phyloP scores from a whole-genome alignment of 805 yeast genomes.

The Metschnikowia hibisci region DNA sequence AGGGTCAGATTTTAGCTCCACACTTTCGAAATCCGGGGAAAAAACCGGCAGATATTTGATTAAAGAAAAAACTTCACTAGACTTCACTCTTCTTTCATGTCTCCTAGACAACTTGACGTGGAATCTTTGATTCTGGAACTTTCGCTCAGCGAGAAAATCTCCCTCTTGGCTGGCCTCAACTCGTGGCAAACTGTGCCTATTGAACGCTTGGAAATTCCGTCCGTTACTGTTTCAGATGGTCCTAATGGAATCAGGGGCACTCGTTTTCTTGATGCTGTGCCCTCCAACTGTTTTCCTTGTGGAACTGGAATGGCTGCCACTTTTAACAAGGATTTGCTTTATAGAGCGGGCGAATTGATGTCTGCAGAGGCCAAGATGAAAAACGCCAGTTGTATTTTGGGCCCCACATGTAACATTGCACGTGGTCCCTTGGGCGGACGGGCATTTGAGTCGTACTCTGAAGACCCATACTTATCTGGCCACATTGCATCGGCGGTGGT shows the following conservation, averaged over 20 bases:
- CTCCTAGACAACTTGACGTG: slow-evolving; percentile 23
- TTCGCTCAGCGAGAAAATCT: slow-evolving; percentile 33
- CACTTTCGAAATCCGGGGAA: too few relatives aligned
- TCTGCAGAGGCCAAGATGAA: slow-evolving; percentile 53
- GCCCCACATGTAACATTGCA: slow-evolving; percentile 47
- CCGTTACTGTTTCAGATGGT: slow-evolving; percentile 41
- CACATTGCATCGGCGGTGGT: slow-evolving; percentile 47
- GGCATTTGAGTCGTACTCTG: slow-evolving; percentile 59
- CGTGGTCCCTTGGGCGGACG: slow-evolving; percentile 60
- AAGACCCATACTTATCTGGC: slow-evolving; percentile 52
- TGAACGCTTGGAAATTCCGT: slow-evolving; percentile 17
- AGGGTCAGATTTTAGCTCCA: too few relatives aligned
- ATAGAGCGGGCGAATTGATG: slow-evolving; percentile 50
- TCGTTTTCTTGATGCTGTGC: slow-evolving; percentile 46
- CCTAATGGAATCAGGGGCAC: slow-evolving; percentile 66
- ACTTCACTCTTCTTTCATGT: slow-evolving; percentile 1
- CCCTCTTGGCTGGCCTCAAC: slow-evolving; percentile 32
- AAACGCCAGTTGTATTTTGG: slow-evolving; percentile 46
- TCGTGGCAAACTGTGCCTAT: slow-evolving; percentile 15
- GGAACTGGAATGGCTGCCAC: slow-evolving; percentile 60
- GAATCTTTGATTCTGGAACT: slow-evolving; percentile 28
- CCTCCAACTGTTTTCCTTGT: slow-evolving; percentile 57
- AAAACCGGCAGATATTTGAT: too few relatives aligned
- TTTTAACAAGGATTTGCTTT: slow-evolving; percentile 47
- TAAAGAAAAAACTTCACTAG: too few relatives aligned